A percentile compares a stretch with the other conserved stretches of the same genome.
Evolutionary conservation across 768 basidiomycete species (phyloP).

Genomic region (Russula lepida): DNA sequence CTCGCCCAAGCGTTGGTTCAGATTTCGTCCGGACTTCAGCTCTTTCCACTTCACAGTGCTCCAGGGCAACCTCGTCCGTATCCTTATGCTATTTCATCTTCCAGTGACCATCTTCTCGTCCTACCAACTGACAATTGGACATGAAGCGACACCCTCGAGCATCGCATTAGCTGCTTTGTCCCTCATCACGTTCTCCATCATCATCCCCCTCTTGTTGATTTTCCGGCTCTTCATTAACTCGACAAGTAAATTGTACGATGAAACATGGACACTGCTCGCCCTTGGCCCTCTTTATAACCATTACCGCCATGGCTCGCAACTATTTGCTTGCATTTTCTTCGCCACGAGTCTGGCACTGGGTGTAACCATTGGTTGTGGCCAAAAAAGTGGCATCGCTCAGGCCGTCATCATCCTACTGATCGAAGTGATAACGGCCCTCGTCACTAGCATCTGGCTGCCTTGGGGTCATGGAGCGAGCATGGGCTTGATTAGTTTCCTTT

Average conservation of each 20-base stretch:
- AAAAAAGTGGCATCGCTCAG: slow-evolving; percentile 85
- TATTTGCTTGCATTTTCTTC: slow-evolving; percentile 78
- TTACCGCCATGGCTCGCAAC: slow-evolving; percentile 83
- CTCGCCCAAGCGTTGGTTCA: slow-evolving; percentile 41
- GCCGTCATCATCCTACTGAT: slow-evolving; percentile 83
- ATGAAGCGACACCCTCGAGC: slow-evolving; percentile 46
- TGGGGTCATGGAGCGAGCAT: slow-evolving; percentile 97
- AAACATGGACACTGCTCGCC: slow-evolving; percentile 83
- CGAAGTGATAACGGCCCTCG: slow-evolving; percentile 79
- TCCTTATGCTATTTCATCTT: slow-evolving; percentile 88
- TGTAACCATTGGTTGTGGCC: slow-evolving; percentile 80
- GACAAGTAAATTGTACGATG: slow-evolving; percentile 88
- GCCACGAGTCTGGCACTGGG: slow-evolving; percentile 77
- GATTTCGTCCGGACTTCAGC: slow-evolving; percentile 50
- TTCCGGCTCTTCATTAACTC: slow-evolving; percentile 71
- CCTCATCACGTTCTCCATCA: slow-evolving; percentile 70
- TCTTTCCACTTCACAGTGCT: slow-evolving; percentile 77
- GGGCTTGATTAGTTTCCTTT: slow-evolving; percentile 91
- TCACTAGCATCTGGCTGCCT: slow-evolving; percentile 90
- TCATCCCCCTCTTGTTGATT: slow-evolving; percentile 67
- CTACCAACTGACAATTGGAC: slow-evolving; percentile 69
- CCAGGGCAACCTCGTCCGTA: slow-evolving; percentile 85
- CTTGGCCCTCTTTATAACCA: slow-evolving; percentile 93
- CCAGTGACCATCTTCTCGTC: slow-evolving; percentile 89
- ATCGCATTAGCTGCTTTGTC: slow-evolving; percentile 75